Conservation (phyloP, 2,329 filamentous ascomycete species). For the Trichoderma koningiopsis region DNA sequence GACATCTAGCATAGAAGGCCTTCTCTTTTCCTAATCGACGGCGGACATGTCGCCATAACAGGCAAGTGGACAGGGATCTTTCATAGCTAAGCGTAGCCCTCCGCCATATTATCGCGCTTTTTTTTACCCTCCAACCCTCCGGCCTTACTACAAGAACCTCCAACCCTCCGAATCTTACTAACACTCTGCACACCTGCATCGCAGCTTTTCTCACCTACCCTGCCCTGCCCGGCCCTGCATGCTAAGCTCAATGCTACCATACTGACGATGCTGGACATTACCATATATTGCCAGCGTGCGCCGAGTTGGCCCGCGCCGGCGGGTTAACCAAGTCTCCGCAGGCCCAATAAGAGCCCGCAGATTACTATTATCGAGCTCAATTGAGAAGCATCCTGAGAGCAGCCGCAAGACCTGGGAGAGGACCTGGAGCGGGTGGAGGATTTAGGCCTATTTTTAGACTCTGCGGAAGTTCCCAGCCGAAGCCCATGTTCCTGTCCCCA, state of each 20-base stretch:
- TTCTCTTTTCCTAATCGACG: background rate
- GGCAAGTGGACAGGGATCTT: conserved; percentile 7
- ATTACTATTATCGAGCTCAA: conserved; percentile 4
- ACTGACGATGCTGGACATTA: background rate
- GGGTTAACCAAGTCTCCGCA: conserved; percentile 20
- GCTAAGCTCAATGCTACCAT: conserved; percentile 3
- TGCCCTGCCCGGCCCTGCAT: background rate
- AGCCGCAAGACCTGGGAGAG: background rate
- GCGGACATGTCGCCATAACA: conserved; percentile 19
- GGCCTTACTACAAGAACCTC: background rate
- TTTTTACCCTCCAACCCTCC: background rate
- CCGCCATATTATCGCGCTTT: background rate
- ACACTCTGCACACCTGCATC: background rate
- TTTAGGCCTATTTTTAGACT: conserved; percentile 17
- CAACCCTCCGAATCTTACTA: background rate
- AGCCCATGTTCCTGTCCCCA: background rate
- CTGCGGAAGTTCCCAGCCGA: background rate
- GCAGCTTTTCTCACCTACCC: conserved; percentile 8
- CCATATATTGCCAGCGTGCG: conserved; percentile 5
- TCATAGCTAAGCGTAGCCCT: background rate
- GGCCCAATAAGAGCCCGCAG: conserved; percentile 20
- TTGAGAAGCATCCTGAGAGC: background rate
- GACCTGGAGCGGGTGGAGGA: background rate
- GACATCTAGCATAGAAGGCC: background rate
- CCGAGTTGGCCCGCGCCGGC: conserved; percentile 21